Evolutionary conservation across 306 rosid species (phyloP).

Genomic region (Citrullus amarus): DNA sequence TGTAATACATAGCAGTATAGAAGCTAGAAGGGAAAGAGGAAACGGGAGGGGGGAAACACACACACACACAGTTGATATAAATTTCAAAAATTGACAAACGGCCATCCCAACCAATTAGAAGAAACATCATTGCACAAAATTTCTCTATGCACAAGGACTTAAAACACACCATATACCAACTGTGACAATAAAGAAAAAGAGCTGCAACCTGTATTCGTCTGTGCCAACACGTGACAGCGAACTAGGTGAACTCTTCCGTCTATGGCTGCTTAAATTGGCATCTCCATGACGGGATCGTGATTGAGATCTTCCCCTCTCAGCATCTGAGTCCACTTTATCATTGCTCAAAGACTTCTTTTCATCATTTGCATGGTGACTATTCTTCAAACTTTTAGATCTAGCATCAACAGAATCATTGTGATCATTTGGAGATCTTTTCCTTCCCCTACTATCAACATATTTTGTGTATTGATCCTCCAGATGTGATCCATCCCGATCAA

Average conservation of each 20-base stretch:
- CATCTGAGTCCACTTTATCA: conserved; percentile 61
- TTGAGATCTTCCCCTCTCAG: conserved; percentile 64
- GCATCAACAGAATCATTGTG: conserved; percentile 55
- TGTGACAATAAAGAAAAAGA: not conserved
- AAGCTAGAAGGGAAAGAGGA: not conserved
- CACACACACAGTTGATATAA: not conserved
- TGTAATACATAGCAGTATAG: not conserved
- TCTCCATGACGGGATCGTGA: conserved; percentile 53
- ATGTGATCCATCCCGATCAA: conserved; percentile 61
- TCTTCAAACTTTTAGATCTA: conserved; percentile 54
- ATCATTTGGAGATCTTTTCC: conserved; percentile 72
- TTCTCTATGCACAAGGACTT: not conserved
- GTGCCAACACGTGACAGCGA: conserved; percentile 40
- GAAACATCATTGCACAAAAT: not conserved
- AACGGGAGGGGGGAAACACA: not conserved
- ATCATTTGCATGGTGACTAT: conserved; percentile 38
- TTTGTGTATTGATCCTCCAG: conserved; percentile 47
- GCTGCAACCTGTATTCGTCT: conserved; percentile 63
- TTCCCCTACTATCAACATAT: conserved; percentile 61
- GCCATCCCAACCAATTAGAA: not conserved
- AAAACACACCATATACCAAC: not conserved
- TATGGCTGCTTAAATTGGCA: conserved; percentile 35
- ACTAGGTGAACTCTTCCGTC: conserved; percentile 60
- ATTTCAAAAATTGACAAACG: not conserved
- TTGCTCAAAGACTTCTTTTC: conserved; percentile 62